phyloP scores from a whole-genome alignment of 2,329 filamentous ascomycete genomes.

The Pleoardoris graminearum region DNA sequence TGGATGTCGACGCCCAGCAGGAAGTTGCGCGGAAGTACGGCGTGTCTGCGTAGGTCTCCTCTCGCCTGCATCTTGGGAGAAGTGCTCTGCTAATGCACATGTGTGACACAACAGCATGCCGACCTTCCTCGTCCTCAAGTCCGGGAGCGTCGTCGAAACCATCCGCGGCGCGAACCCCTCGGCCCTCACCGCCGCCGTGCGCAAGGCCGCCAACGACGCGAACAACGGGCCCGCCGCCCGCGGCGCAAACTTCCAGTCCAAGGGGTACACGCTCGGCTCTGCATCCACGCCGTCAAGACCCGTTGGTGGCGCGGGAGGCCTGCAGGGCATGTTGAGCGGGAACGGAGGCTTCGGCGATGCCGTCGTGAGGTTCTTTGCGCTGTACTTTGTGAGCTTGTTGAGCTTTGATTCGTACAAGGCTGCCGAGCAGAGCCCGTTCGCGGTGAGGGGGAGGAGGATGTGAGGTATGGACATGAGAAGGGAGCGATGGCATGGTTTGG shows the following conservation, averaged over 20 bases:
- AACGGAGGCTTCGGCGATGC: slow-evolving; percentile 45
- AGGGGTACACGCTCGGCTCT: slow-evolving; percentile 50
- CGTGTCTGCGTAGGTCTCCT: slow-evolving; percentile 49
- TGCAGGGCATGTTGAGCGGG: slow-evolving; percentile 32
- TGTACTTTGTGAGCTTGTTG: slow-evolving; percentile 53
- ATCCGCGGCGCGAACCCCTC: slow-evolving; percentile 55
- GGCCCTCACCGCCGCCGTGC: slow-evolving; percentile 52
- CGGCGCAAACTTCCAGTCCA: slow-evolving; percentile 45
- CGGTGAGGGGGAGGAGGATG: slow-evolving; percentile 35
- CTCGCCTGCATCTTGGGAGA: not conserved
- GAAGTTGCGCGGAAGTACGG: slow-evolving; percentile 55
- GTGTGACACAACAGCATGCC: slow-evolving; percentile 46
- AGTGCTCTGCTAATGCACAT: not conserved
- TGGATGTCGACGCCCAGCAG: slow-evolving; percentile 58
- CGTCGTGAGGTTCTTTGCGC: slow-evolving; percentile 50
- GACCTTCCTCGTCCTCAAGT: slow-evolving; percentile 54
- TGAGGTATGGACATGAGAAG: slow-evolving; percentile 3
- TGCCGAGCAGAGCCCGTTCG: slow-evolving; percentile 51
- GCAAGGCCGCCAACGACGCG: slow-evolving; percentile 49
- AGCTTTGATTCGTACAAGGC: slow-evolving; percentile 50
- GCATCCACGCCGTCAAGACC: slow-evolving; percentile 28
- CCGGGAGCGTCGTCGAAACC: slow-evolving; percentile 49
- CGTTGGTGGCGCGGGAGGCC: slow-evolving; percentile 26
- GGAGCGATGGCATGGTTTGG: not conserved
- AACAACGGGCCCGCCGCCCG: slow-evolving; percentile 42